A percentile compares a stretch with the other conserved stretches of the same genome.
Conservation (phyloP, 768 basidiomycete genomes). For the Amanita inopinata region DNA sequence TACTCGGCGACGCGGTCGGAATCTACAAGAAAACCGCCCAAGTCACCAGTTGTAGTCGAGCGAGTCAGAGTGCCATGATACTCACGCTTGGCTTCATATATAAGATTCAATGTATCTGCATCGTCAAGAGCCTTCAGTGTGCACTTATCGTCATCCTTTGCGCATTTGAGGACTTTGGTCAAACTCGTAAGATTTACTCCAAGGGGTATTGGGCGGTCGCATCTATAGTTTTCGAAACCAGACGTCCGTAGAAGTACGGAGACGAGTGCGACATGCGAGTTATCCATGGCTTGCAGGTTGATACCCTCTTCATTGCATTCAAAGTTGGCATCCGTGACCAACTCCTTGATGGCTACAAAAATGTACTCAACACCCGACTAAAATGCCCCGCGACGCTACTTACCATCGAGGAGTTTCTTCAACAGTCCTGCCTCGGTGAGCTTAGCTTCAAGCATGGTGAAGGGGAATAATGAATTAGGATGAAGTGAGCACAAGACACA, state of each 20-base stretch:
- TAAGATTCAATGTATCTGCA: slow-evolving; percentile 77
- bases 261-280: slow-evolving; percentile 97
- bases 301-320: slow-evolving; percentile 96
- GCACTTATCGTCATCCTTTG: slow-evolving; percentile 90
- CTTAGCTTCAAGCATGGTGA: slow-evolving; percentile 81
- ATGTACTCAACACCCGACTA: slow-evolving; percentile 4
- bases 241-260: slow-evolving; percentile 69
- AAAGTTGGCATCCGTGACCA: slow-evolving; percentile 96
- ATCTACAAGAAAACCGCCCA: slow-evolving; percentile 39
- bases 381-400: slow-evolving; percentile 16
- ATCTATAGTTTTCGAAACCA: slow-evolving; percentile 84
- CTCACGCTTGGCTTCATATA: slow-evolving; percentile 86
- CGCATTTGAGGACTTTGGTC: slow-evolving; percentile 94
- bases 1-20: slow-evolving; percentile 94
- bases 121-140: slow-evolving; percentile 89
- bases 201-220: slow-evolving; percentile 89
- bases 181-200: slow-evolving; percentile 82
- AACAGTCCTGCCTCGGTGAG: slow-evolving; percentile 79
- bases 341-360: slow-evolving; percentile 86
- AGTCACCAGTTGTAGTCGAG: slow-evolving; percentile 4
- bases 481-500: slow-evolving; percentile 10
- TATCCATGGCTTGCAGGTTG: slow-evolving; percentile 97
- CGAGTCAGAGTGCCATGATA: slow-evolving; percentile 12
- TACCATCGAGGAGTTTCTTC: slow-evolving; percentile 91
- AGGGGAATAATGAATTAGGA: slow-evolving; percentile 13